These are phyloP conservation scores for Fraxinus nigra DNA, from an alignment of 305 asterid species.

Conservation along the genomic window DNA sequence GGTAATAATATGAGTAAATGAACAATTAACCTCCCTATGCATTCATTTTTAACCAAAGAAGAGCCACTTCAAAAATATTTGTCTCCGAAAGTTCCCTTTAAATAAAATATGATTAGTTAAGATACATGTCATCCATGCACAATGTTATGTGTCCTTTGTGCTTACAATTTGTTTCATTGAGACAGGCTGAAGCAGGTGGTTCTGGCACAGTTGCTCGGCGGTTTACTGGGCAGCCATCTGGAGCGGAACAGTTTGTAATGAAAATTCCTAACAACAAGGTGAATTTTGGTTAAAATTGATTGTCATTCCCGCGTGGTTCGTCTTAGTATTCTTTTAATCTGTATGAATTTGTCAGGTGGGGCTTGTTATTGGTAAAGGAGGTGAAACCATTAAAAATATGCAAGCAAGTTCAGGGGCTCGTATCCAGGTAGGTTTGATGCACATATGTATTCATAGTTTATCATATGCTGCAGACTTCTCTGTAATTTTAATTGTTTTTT, in stretches of 20 bases:
- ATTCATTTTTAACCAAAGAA: background rate
- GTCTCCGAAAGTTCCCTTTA: background rate
- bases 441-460: background rate
- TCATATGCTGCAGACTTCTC: background rate
- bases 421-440: conserved; percentile 58
- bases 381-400: conserved; percentile 94
- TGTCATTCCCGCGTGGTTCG: background rate
- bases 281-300: background rate
- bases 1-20: conserved; percentile 35
- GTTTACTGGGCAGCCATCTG: conserved; percentile 61
- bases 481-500: background rate
- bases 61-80: background rate
- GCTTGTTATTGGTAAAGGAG: conserved; percentile 97
- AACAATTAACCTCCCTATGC: background rate
- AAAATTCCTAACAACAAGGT: conserved; percentile 64
- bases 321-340: background rate
- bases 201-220: conserved; percentile 69
- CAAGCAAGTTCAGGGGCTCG: conserved; percentile 92
- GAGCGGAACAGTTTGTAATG: conserved; percentile 70
- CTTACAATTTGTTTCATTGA: conserved; percentile 18
- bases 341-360: conserved; percentile 60
- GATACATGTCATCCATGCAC: background rate
- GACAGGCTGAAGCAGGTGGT: conserved; percentile 70
- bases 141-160: background rate
- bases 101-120: background rate